Base-by-base conservation (phyloP, 495 filamentous ascomycete genomes). In the Glutinoglossum americanum region DNA sequence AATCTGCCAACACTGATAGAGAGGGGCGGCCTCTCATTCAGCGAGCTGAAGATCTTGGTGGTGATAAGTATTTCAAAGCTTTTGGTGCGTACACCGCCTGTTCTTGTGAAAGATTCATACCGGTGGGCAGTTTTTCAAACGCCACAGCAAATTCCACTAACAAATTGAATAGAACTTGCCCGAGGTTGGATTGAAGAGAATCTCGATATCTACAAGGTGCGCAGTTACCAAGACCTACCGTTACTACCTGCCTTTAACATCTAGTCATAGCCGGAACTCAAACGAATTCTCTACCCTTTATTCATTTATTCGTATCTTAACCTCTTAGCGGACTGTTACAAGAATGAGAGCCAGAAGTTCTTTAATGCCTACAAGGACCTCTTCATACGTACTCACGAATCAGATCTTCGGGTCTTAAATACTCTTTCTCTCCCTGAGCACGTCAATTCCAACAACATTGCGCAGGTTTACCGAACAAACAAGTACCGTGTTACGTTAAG, bases 221-320 rank as follows among this genome's bases (percentile, higher is more conserved):
- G 41, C 5, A 45, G 41, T 45, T 13, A 23, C 21, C 41, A 45
- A 21, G 62, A 64, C 71, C 17, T 53, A n/a, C 39, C 23, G 17
- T 58, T 21, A 10, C 56, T 3, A 19, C 45, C 19, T 47, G 3
- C 17, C 21, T 33, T 19, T 58, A 19, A 59, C 57, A 6, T 21
- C 32, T 26, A 45, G 5, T 17, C 57, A 10, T 61, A 89, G 83
- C 85, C 87, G n/a, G 92, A 97, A 67, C 76, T 98, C 0, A 70
- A 75, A 55, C 85, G 89, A 47, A 72, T 97, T 11, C 72, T 90
- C 27, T 98, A 89, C 85, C 93, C 92, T 0, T 70, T 93, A 0
- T 97, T 96, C 64, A 84, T 95, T 23, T 90, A 98, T 69, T 92
- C 88, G 0, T 95, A 85, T 64, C 69, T 97, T 7, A 78, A 86